phyloP scores from a whole-genome alignment of 2,329 filamentous ascomycete species.

The Xylariales sp. region DNA sequence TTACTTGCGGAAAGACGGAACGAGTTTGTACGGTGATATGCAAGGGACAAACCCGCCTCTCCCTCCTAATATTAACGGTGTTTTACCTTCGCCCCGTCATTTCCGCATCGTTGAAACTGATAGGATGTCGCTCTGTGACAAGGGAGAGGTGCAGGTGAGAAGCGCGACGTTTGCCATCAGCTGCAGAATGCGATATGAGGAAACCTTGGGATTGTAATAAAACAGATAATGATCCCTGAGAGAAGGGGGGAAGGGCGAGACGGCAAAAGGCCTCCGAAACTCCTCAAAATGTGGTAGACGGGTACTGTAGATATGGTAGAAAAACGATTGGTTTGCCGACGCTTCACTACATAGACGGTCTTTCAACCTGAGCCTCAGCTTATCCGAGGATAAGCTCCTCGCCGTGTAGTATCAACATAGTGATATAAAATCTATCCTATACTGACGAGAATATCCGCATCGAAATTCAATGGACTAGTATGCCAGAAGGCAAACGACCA shows the following conservation, averaged over 20 bases:
- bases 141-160: background rate
- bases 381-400: background rate
- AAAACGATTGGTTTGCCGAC: background rate
- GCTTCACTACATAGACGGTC: background rate
- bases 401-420: background rate
- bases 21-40: background rate
- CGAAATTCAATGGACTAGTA: background rate
- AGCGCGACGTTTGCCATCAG: no score
- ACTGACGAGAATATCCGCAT: background rate
- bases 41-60: slow-evolving; percentile 8
- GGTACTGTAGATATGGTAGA: background rate
- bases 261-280: no score
- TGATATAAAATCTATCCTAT: background rate
- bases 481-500: background rate
- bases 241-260: no score
- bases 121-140: background rate
- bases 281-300: background rate
- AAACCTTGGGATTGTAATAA: background rate
- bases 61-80: background rate
- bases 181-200: background rate
- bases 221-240: no score
- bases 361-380: background rate
- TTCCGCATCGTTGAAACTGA: background rate
- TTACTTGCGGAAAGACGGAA: background rate
- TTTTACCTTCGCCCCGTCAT: background rate